These are phyloP conservation scores for Trichocomaceae sp. DNA, from an alignment of 2,329 filamentous ascomycete species.

Conservation along the genomic window DNA sequence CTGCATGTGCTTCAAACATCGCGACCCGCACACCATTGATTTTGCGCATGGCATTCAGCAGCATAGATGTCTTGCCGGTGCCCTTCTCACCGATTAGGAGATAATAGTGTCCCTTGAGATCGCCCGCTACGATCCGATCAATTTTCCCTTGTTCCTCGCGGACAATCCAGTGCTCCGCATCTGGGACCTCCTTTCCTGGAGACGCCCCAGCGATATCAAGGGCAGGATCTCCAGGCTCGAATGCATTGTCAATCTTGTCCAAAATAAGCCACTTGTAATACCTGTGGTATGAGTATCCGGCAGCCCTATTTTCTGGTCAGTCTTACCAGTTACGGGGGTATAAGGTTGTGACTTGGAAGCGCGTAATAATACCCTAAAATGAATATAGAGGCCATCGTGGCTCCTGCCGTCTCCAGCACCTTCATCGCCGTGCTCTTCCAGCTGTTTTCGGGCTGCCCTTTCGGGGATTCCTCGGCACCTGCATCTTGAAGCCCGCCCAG, in stretches of 20 bases:
- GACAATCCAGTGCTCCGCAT: constrained; percentile 66
- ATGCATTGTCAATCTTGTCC: constrained; percentile 88
- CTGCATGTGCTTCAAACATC: constrained; percentile 94
- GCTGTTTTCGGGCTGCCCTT: constrained; percentile 24
- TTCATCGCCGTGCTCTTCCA: constrained; percentile 45
- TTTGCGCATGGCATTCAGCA: constrained; percentile 91
- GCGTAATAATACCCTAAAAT: constrained; percentile 61
- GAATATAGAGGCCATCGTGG: constrained; percentile 67
- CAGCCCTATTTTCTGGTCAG: constrained; percentile 34
- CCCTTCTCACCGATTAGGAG: constrained; percentile 92
- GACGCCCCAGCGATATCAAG: constrained; percentile 64
- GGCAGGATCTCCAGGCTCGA: constrained; percentile 84
- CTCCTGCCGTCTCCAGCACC: constrained; percentile 68
- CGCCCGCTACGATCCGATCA: constrained; percentile 73
- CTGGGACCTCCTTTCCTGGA: constrained; percentile 31
- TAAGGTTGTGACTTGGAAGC: constrained; percentile 1
- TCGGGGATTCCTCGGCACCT: constrained; percentile 24
- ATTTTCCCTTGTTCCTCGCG: constrained; percentile 76
- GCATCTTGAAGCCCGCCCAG: constrained; percentile 21
- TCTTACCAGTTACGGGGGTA: constrained; percentile 1
- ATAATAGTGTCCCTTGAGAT: constrained; percentile 74
- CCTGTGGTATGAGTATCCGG: constrained; percentile 71
- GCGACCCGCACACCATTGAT: constrained; percentile 81
- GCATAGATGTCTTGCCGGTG: constrained; percentile 93
- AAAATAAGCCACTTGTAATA: constrained; percentile 86